phyloP scores from a whole-genome alignment of 495 filamentous ascomycete genomes.

The Penicillium mononematosum region DNA sequence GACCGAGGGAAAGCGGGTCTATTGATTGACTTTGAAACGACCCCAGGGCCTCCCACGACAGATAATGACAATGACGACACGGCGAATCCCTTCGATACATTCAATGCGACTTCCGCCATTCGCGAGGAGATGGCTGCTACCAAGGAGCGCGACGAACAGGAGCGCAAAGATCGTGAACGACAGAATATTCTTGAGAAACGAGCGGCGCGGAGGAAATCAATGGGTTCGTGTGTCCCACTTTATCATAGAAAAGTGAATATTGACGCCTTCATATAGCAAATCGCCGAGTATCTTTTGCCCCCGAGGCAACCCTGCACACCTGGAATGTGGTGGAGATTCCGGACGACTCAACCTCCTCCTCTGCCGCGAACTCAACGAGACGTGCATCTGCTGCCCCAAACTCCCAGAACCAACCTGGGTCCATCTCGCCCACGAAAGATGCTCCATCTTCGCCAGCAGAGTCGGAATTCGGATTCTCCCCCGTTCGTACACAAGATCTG shows the following conservation, averaged over 20 bases:
- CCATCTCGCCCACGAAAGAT: conserved; percentile 51
- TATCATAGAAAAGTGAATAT: not conserved
- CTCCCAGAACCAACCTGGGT: conserved; percentile 39
- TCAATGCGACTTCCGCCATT: conserved; percentile 46
- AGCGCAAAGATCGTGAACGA: conserved; percentile 63
- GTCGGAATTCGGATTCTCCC: conserved; percentile 58
- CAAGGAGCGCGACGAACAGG: conserved; percentile 69
- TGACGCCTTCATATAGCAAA: conserved; percentile 54
- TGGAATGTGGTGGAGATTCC: conserved; percentile 93
- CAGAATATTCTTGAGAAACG: conserved; percentile 67
- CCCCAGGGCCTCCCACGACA: conserved; percentile 30
- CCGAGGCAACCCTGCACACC: conserved; percentile 94
- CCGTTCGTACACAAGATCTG: conserved; percentile 65
- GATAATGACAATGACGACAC: conserved; percentile 45
- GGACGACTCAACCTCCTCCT: conserved; percentile 84
- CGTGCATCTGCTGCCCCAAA: conserved; percentile 62
- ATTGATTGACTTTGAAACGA: conserved; percentile 50
- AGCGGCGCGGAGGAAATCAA: conserved; percentile 86
- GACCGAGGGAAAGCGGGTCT: conserved; percentile 35
- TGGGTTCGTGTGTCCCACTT: conserved; percentile 45
- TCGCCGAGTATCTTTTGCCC: conserved; percentile 93
- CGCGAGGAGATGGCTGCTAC: conserved; percentile 73
- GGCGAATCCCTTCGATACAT: conserved; percentile 59
- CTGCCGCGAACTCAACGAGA: conserved; percentile 68
- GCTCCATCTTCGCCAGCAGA: conserved; percentile 68